Percentiles rank a stretch among this genome's conserved stretches.
These are phyloP conservation scores for Clitoria ternatea DNA, from an alignment of 306 rosid genomes.

Conservation along the genomic window DNA sequence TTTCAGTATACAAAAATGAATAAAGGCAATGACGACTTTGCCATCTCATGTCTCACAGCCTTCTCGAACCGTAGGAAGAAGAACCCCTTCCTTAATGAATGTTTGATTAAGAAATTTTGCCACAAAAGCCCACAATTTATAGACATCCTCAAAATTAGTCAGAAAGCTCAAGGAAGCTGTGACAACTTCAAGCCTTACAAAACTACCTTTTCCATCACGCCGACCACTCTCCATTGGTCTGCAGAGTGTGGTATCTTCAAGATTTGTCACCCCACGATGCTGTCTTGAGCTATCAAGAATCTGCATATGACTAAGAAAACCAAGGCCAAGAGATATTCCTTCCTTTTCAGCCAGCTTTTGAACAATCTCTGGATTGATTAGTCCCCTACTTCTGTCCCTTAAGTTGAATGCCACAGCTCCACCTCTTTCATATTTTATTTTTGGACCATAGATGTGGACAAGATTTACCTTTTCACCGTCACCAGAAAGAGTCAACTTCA, in stretches of 20 bases:
- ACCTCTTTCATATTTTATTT: slow-evolving; percentile 92
- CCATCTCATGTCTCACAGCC: slow-evolving; percentile 50
- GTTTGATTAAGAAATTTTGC: slow-evolving; percentile 79
- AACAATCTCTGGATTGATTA: slow-evolving; percentile 82
- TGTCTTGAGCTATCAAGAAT: slow-evolving; percentile 59
- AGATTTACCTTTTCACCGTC: slow-evolving; percentile 47
- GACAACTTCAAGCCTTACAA: slow-evolving; percentile 77
- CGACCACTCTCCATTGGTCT: slow-evolving; percentile 76
- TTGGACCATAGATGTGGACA: slow-evolving; percentile 87
- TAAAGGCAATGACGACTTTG: too few relatives aligned
- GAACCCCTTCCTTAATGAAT: slow-evolving; percentile 59
- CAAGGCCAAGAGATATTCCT: slow-evolving; percentile 83
- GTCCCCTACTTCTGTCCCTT: slow-evolving; percentile 60
- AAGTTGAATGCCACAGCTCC: slow-evolving; percentile 94
- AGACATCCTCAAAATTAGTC: slow-evolving; percentile 89
- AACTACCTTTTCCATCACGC: slow-evolving; percentile 53
- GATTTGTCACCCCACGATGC: slow-evolving; percentile 39
- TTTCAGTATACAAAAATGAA: slow-evolving; percentile 30
- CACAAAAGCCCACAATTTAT: slow-evolving; percentile 90
- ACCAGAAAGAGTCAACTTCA: slow-evolving; percentile 53
- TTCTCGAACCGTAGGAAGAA: slow-evolving; percentile 76
- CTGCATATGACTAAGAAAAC: slow-evolving; percentile 79
- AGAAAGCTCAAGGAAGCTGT: slow-evolving; percentile 87
- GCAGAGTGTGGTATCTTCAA: slow-evolving; percentile 68
- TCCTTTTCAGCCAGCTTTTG: slow-evolving; percentile 92